phyloP scores from a whole-genome alignment of 2,329 filamentous ascomycete genomes.

The Coniosporium tulheliwenetii region DNA sequence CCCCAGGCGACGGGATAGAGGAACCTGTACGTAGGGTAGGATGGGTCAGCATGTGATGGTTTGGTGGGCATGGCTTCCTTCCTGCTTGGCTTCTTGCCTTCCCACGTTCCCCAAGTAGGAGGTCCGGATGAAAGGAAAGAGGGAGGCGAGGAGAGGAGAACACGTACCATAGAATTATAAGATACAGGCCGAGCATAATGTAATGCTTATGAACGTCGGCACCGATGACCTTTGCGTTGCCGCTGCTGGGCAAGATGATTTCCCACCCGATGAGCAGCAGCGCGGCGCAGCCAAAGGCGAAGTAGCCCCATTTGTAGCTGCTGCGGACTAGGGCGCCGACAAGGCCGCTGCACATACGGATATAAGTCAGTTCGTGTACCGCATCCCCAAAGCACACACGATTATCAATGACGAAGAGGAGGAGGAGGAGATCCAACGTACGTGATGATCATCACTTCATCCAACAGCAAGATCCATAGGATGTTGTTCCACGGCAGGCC shows the following conservation, averaged over 20 bases:
- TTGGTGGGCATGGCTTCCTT: too few species aligned
- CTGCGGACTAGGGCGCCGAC: constrained; percentile 49
- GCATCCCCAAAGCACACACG: too few species aligned
- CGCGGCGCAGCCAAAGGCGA: constrained; percentile 32
- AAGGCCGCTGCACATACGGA: constrained; percentile 27
- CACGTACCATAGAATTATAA: constrained; percentile 39
- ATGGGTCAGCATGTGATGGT: too few species aligned
- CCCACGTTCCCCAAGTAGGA: too few species aligned
- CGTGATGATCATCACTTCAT: constrained; percentile 50
- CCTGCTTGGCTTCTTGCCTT: too few species aligned
- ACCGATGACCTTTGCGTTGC: constrained; percentile 40
- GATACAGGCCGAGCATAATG: constrained; percentile 39
- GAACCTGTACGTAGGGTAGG: constrained; percentile 14
- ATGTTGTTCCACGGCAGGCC: constrained; percentile 51
- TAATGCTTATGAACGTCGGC: constrained; percentile 37
- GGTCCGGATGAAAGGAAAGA: too few species aligned
- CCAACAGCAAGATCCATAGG: constrained; percentile 44
- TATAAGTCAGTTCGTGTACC: too few species aligned
- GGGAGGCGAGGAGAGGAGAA: too few species aligned
- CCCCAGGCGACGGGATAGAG: constrained; percentile 52
- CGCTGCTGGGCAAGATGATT: constrained; percentile 39
- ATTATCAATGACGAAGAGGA: too few species aligned
- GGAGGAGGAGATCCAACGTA: too few species aligned
- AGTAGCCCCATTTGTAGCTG: constrained; percentile 56
- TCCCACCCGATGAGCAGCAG: constrained; percentile 45